Base-by-base conservation (phyloP, 805 yeast genomes). In the Cyberlindnera xylosilytica region DNA sequence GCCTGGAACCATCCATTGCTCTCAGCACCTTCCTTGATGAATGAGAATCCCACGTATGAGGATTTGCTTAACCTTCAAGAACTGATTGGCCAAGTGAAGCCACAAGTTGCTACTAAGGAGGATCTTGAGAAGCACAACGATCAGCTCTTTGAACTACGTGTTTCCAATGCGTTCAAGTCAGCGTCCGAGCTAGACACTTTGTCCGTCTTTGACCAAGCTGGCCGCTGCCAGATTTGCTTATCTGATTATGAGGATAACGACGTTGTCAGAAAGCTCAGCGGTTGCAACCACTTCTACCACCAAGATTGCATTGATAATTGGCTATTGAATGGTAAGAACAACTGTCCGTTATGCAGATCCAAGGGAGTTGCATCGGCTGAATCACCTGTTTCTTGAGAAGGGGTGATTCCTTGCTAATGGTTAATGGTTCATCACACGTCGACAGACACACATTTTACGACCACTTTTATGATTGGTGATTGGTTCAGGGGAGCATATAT, bases 281-380 rank as follows among this genome's bases (percentile, higher is more conserved):
- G 51, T 10, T 79, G 86, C 53, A 56, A 61, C 3, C 86, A 79
- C 53, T 49, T 62, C 23, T 79, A 76, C 61, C 86, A 80, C 56
- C 60, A 61, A 36, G 70, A 63, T 2, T 79, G 86, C 52, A 70
- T 80, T 39, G 86, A 79, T 51, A 70, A 70, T 43, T 79, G 84
- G 83, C 61, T 79, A 10, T 46, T 66, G 20, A 68, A 66, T 10
- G 75, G 79, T 28, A 69, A 73, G 47, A 79, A 78, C 49, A 70
- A 73, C 16, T 79, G 84, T 56, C 84, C 84, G 7, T 60, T 78
- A 36, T 79, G 84, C 50, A 63, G 84, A 34, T 61, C 68, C 5
- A 64, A 65, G 45, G 79, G 77, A 15, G 67, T 68, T 6, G 18
- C 36, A 12, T 22, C 36, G n/a, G 13, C n/a, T 13, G 33, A 29